Conservation (phyloP, 306 rosid species). For the Trifolium pratense region DNA sequence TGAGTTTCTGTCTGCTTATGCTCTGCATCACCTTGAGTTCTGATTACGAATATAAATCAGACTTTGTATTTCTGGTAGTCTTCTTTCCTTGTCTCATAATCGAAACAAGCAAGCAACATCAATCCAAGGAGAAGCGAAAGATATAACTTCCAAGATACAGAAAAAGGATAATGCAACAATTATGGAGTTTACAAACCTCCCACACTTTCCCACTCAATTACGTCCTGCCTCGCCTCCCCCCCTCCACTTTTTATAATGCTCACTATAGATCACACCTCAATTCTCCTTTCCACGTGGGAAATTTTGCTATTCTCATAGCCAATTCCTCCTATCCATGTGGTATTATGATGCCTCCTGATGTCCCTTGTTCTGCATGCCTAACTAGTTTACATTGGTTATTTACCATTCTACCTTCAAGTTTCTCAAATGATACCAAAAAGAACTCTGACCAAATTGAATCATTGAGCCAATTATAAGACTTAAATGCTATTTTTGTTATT, state of each 20-base stretch:
- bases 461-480: neutral
- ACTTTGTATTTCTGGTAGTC: neutral
- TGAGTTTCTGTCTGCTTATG: neutral
- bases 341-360: neutral
- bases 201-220: neutral
- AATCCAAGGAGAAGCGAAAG: neutral
- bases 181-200: neutral
- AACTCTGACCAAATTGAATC: neutral
- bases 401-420: neutral
- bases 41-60: constrained; percentile 13
- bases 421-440: neutral
- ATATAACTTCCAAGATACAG: neutral
- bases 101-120: constrained; percentile 1
- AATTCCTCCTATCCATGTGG: neutral
- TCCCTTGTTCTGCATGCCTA: neutral
- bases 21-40: neutral
- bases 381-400: neutral
- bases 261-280: neutral
- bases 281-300: neutral
- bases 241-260: neutral
- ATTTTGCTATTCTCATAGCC: neutral
- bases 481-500: neutral
- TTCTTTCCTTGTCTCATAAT: constrained; percentile 5
- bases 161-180: neutral
- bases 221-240: neutral